Evolutionary conservation across 1,139 yeast species (phyloP).

Genomic region (Lodderomyces theae): DNA sequence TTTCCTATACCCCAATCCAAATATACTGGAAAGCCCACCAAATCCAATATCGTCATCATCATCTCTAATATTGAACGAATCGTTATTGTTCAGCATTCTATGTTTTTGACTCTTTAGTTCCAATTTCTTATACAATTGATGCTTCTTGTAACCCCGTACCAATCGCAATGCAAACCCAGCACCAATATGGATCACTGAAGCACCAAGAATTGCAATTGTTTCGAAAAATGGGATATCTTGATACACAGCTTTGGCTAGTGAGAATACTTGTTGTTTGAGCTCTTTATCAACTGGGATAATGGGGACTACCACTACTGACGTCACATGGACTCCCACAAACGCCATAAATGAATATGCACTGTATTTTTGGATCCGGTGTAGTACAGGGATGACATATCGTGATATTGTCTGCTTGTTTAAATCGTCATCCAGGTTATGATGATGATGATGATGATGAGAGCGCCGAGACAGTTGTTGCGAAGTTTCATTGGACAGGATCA

Average conservation of each 20-base stretch:
- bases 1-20: slow-evolving; percentile 53
- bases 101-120: neutral
- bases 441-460: slow-evolving; percentile 5
- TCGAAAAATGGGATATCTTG: slow-evolving; percentile 52
- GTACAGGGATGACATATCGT: slow-evolving; percentile 13
- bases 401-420: slow-evolving; percentile 5
- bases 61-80: slow-evolving; percentile 11
- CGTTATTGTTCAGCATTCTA: slow-evolving; percentile 5
- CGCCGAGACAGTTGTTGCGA: neutral
- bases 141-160: slow-evolving; percentile 19
- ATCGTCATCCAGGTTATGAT: slow-evolving; percentile 1
- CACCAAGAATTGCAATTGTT: slow-evolving; percentile 43
- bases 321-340: slow-evolving; percentile 58
- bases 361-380: slow-evolving; percentile 49
- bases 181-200: slow-evolving; percentile 48
- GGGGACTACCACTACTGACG: slow-evolving; percentile 58
- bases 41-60: slow-evolving; percentile 49
- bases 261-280: slow-evolving; percentile 54
- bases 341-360: slow-evolving; percentile 58
- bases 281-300: slow-evolving; percentile 34
- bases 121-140: neutral
- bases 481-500: neutral
- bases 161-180: slow-evolving; percentile 54
- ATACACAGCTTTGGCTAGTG: slow-evolving; percentile 61
- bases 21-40: slow-evolving; percentile 53